phyloP scores from a whole-genome alignment of 31 red algal species.

The Porphyra umbilicalis region DNA sequence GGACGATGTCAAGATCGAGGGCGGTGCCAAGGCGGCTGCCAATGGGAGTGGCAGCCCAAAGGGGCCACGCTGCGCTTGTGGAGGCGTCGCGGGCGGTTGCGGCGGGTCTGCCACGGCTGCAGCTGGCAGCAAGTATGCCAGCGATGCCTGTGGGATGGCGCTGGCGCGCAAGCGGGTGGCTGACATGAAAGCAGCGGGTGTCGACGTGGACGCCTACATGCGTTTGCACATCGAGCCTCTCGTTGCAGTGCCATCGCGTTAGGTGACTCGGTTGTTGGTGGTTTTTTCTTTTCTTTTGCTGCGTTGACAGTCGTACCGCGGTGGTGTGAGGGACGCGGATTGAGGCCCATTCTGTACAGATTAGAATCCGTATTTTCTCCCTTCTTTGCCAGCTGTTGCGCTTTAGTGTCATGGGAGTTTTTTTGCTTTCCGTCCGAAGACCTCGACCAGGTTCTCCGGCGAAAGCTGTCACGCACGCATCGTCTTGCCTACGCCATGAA shows the following conservation, averaged over 20 bases:
- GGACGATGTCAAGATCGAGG: not conserved
- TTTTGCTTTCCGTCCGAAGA: too few species aligned
- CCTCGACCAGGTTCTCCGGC: too few species aligned
- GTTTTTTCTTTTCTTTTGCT: not conserved
- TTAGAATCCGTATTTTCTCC: not conserved
- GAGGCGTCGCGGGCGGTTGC: not conserved
- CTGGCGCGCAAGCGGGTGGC: not conserved
- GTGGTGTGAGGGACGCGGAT: not conserved
- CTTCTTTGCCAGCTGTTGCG: too few species aligned
- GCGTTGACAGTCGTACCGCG: not conserved
- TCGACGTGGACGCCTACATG: not conserved
- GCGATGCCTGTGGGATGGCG: not conserved
- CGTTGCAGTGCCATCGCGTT: not conserved
- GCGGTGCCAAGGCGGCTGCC: not conserved
- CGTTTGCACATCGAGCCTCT: not conserved
- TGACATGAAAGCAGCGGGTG: not conserved
- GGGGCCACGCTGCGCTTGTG: not conserved
- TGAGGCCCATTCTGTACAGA: not conserved
- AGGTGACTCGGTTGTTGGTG: not conserved
- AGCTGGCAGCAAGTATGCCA: not conserved
- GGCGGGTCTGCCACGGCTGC: not conserved
- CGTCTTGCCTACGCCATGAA: conserved; percentile 63
- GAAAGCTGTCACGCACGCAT: too few species aligned
- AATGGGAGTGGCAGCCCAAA: not conserved
- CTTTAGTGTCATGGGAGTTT: too few species aligned